phyloP scores from a whole-genome alignment of 352 stramenopile species.

The Phytophthora megakarya region DNA sequence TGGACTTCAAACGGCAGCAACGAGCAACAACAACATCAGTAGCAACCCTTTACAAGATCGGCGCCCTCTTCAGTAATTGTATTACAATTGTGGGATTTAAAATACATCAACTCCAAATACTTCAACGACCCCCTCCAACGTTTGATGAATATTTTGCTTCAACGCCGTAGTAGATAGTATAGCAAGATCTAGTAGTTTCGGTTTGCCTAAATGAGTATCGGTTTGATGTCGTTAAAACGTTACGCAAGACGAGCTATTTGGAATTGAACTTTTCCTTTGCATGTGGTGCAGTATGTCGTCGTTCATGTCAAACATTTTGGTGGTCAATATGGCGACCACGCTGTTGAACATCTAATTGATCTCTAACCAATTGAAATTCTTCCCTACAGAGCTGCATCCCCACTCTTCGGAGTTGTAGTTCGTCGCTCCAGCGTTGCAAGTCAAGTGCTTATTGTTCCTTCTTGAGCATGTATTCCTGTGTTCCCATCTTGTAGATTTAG shows the following conservation, averaged over 20 bases:
- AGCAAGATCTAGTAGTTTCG: no score
- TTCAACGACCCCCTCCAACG: neutral
- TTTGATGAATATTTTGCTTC: neutral
- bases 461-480: no score
- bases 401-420: neutral
- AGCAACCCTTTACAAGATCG: slow-evolving; percentile 5
- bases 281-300: no score
- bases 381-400: neutral
- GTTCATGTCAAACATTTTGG: no score
- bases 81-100: slow-evolving; percentile 6
- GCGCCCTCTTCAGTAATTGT: neutral
- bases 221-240: no score
- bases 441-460: neutral
- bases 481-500: neutral
- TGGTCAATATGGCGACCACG: no score
- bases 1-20: slow-evolving; percentile 3
- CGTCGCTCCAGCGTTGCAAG: neutral
- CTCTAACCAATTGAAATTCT: neutral
- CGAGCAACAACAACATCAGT: neutral
- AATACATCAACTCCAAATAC: slow-evolving; percentile 6
- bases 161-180: no score
- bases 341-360: neutral
- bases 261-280: no score
- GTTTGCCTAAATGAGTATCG: no score
- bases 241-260: no score